Percentiles rank a stretch among this genome's conserved stretches.
phyloP scores from a whole-genome alignment of 164 flowering plant genomes.

The Vitis vinifera region DNA sequence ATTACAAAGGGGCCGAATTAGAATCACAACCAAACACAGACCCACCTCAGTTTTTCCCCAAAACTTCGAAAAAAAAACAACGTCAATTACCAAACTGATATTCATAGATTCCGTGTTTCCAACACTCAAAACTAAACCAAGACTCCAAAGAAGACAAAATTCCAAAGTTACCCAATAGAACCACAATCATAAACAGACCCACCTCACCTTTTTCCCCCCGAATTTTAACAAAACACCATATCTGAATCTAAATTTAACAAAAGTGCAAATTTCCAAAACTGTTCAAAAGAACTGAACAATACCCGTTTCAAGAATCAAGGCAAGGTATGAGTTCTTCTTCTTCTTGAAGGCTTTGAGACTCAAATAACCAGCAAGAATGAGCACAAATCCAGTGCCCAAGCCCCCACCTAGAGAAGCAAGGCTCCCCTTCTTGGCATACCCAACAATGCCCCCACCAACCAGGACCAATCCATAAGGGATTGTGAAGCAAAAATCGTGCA shows the following conservation, averaged over 20 bases:
- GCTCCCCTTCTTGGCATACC: constrained; percentile 76
- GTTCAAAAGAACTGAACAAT: constrained; percentile 1
- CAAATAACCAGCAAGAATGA: constrained; percentile 72
- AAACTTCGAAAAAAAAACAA: too few relatives aligned
- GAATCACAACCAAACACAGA: too few relatives aligned
- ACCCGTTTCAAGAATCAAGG: constrained; percentile 75
- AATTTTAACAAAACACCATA: neutral
- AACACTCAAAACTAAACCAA: too few relatives aligned
- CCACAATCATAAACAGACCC: too few relatives aligned
- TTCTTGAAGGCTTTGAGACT: constrained; percentile 80
- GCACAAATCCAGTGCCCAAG: constrained; percentile 61
- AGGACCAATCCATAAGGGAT: constrained; percentile 82
- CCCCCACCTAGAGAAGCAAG: constrained; percentile 82
- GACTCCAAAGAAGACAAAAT: too few relatives aligned
- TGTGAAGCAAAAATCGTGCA: constrained; percentile 98
- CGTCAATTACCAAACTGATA: too few relatives aligned
- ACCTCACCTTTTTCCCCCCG: too few relatives aligned
- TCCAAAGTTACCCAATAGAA: too few relatives aligned
- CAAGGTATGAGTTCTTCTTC: constrained; percentile 62
- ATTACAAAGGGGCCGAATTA: too few relatives aligned
- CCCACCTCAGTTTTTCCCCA: too few relatives aligned
- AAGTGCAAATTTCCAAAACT: neutral
- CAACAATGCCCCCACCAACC: constrained; percentile 68
- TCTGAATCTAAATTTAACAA: too few relatives aligned
- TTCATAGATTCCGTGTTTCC: too few relatives aligned